Evolutionary conservation across 257 asterid species (phyloP), one percentile per base, ranked within the genome.

Genomic region (Striga asiatica): DNA sequence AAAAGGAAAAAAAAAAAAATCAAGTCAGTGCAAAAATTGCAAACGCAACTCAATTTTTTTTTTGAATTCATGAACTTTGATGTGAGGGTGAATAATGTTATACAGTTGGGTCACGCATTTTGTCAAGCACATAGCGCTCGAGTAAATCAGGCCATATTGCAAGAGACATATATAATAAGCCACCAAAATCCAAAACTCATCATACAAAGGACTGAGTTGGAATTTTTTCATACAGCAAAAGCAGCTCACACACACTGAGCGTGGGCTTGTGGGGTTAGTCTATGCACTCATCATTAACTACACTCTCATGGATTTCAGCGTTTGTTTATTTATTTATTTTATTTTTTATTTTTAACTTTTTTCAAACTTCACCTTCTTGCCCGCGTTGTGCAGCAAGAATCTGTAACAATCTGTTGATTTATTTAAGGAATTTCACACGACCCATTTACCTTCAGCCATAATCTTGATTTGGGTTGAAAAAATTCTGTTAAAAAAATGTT

Each of bases 221-320:
- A 58, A 58, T 32, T 14, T 58, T 49, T 12, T 18, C 35, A 23
- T n/a, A 29, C 12, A 13, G 37, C 5, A 48, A 13, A 8, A 3
- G 2, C 16, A 16, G 56, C 34, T 58, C 49, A 53, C 62, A 13
- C 3, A 62, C 25, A n/a, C 72, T 56, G 72, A 62, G 76, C 49
- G 63, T 78, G 77, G 79, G 67, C 38, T 18, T 54, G 64, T 71
- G 81, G 71, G 68, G 67, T 56, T 70, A 24, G 41, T 63, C 69
- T 29, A 17, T 50, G 64, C 70, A 60, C 66, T 49, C 69, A 71
- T 77, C 71, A 85, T 70, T 80, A 66, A 79, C 73, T 66, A 71
- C 55, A 48, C 62, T 73, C 89, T 80, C 95, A 75, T 88, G 97
- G 92, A 73, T 68, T 88, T 88, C 92, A 85, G 97, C 72, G 92